These are phyloP conservation scores for Breynia disticha DNA, from an alignment of 441 rosid genomes.

Conservation along the genomic window DNA sequence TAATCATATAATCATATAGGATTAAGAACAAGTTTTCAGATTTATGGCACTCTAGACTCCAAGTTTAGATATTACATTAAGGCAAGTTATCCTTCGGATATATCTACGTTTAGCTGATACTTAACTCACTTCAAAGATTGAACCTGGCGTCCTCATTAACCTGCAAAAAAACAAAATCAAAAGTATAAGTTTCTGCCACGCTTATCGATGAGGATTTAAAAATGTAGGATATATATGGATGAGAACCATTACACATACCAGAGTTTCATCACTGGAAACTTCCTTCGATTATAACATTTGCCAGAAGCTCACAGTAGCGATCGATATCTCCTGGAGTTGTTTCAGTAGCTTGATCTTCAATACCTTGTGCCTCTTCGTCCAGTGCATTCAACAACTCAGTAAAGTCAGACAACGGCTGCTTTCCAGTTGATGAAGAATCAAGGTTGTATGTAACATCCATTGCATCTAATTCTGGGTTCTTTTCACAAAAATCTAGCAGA, in stretches of 20 bases:
- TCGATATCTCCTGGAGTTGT: conserved; percentile 18
- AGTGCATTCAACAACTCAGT: conserved; percentile 8
- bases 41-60: too few species aligned
- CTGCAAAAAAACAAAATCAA: too few species aligned
- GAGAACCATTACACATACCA: background rate
- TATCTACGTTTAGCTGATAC: too few species aligned
- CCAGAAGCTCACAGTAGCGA: conserved; percentile 16
- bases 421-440: background rate
- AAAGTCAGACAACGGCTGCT: background rate
- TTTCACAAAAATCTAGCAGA: background rate
- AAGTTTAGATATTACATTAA: too few species aligned
- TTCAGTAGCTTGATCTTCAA: conserved; percentile 4
- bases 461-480: background rate
- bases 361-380: conserved; percentile 6
- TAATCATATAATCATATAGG: too few species aligned
- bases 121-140: too few species aligned
- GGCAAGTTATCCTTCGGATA: too few species aligned
- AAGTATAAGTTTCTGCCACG: too few species aligned
- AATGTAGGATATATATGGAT: background rate
- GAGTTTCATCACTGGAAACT: background rate
- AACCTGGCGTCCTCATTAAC: too few species aligned
- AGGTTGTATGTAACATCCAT: background rate
- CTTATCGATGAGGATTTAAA: too few species aligned
- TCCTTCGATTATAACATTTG: conserved; percentile 4
- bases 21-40: too few species aligned